Conservation (phyloP, 192 early-diverging fungal genomes). For the Entomortierella lignicola region DNA sequence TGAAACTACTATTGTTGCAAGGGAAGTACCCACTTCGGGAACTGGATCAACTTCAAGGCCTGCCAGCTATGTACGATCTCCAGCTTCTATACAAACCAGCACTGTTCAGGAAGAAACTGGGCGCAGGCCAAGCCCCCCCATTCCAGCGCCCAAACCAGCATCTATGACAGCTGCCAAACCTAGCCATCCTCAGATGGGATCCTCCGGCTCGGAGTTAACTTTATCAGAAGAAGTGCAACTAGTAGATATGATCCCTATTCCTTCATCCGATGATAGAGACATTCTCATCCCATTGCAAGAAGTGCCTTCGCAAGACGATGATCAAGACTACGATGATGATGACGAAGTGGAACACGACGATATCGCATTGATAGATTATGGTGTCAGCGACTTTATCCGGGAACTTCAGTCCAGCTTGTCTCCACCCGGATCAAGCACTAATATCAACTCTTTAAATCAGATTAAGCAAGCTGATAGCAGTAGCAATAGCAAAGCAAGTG, state of each 20-base stretch:
- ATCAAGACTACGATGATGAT: conserved; percentile 3
- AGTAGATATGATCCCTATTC: background rate
- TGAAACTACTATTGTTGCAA: background rate
- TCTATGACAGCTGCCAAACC: conserved; percentile 9
- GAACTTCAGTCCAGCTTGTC: conserved; percentile 41
- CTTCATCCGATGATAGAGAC: background rate
- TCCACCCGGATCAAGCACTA: conserved; percentile 14
- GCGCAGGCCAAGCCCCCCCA: conserved; percentile 6
- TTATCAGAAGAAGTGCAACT: conserved; percentile 38
- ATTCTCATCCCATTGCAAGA: conserved; percentile 1
- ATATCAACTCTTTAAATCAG: background rate
- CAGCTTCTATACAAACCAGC: conserved; percentile 9
- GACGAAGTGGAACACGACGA: conserved; percentile 7
- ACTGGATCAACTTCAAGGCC: background rate
- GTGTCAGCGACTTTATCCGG: conserved; percentile 32
- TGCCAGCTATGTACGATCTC: too few relatives aligned
- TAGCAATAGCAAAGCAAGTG: conserved; percentile 29
- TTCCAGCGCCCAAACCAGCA: conserved; percentile 43
- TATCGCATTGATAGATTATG: background rate
- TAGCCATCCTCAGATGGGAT: conserved; percentile 24
- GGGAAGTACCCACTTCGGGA: background rate
- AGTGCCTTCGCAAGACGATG: background rate
- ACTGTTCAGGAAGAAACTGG: background rate
- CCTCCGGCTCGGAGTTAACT: conserved; percentile 14
- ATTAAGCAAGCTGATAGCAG: conserved; percentile 31